phyloP scores from a whole-genome alignment of 179 eudicot genomes.

The Gypsophila paniculata region DNA sequence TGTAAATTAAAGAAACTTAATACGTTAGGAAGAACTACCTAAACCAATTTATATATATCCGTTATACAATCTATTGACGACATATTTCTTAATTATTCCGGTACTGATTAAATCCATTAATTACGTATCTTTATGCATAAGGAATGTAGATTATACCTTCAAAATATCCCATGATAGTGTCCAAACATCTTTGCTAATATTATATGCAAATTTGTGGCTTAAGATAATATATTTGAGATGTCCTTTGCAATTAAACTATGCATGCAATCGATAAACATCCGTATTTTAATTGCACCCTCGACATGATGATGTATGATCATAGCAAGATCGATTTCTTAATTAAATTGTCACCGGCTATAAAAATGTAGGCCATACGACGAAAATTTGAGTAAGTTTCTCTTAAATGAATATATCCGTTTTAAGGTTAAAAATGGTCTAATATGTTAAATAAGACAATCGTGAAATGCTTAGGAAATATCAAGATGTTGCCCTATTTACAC shows the following conservation, averaged over 20 bases:
- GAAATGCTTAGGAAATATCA: too few species aligned
- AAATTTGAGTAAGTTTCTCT: not conserved
- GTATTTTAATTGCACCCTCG: conserved; percentile 1
- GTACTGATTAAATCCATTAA: not conserved
- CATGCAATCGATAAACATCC: not conserved
- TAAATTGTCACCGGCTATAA: not conserved
- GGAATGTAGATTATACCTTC: not conserved
- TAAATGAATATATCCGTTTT: too few species aligned
- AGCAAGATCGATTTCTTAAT: not conserved
- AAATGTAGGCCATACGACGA: not conserved
- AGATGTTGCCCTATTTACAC: too few species aligned
- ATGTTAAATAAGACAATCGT: too few species aligned
- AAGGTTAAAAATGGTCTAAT: too few species aligned
- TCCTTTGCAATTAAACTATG: not conserved
- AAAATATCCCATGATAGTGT: not conserved
- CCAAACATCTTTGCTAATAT: not conserved
- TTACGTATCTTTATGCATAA: not conserved
- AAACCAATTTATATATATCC: too few species aligned
- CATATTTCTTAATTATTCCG: conserved; percentile 19
- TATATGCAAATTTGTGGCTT: not conserved
- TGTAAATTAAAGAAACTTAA: too few species aligned
- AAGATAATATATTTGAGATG: not conserved
- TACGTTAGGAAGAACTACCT: too few species aligned
- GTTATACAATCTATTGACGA: not conserved
- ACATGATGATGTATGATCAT: not conserved